Evolutionary conservation across 2,329 filamentous ascomycete species (phyloP).

Genomic region (Calonectria hawksworthii): DNA sequence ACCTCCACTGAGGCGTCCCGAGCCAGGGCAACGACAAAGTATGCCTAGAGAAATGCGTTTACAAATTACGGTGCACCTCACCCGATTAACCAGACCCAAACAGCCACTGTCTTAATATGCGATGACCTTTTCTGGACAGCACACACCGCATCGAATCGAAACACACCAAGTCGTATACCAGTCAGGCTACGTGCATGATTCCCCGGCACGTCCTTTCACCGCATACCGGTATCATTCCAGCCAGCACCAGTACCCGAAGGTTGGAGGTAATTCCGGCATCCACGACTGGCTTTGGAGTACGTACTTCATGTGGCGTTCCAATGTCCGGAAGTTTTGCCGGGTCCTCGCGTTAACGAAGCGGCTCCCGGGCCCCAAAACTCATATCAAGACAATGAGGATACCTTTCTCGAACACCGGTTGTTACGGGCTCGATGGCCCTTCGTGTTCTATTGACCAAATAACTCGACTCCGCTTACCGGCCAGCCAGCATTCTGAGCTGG

Average conservation of each 20-base stretch:
- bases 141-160: too few species aligned
- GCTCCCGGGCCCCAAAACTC: slow-evolving; percentile 8
- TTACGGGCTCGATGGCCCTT: not conserved
- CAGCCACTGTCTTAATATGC: not conserved
- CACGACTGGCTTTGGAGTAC: not conserved
- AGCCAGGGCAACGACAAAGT: slow-evolving; percentile 1
- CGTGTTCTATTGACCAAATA: not conserved
- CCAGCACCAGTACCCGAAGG: not conserved
- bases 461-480: not conserved
- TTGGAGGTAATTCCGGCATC: not conserved
- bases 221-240: not conserved
- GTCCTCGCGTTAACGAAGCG: not conserved
- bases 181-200: not conserved
- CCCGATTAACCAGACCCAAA: not conserved
- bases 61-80: not conserved
- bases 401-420: slow-evolving; percentile 1
- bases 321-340: not conserved
- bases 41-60: not conserved
- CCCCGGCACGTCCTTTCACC: not conserved
- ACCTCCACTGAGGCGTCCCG: slow-evolving; percentile 2
- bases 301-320: not conserved
- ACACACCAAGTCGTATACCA: not conserved
- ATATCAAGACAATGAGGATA: not conserved
- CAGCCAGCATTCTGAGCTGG: not conserved
- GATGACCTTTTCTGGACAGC: too few species aligned